phyloP scores from a whole-genome alignment of 129 eudicot genomes.

The sunflower (Helianthus annuus) region DNA sequence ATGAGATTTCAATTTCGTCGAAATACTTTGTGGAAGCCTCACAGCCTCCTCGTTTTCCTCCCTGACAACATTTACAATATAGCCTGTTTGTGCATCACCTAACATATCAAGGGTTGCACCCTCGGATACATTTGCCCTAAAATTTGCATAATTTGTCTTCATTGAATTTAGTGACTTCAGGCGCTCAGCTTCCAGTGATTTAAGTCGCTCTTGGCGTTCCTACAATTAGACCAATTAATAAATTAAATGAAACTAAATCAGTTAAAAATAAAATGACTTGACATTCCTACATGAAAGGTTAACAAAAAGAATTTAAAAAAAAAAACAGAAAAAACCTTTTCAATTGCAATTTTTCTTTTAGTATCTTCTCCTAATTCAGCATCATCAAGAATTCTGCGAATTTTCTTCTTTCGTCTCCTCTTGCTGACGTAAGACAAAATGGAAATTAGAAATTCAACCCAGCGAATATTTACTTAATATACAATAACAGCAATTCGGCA shows the following conservation, averaged over 20 bases:
- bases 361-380: slow-evolving; percentile 98
- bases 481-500: neutral
- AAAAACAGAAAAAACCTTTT: slow-evolving; percentile 62
- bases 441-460: neutral
- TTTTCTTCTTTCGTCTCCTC: slow-evolving; percentile 72
- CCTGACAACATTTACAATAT: slow-evolving; percentile 90
- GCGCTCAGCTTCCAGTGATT: slow-evolving; percentile 73
- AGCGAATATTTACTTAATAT: slow-evolving; percentile 1
- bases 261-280: neutral
- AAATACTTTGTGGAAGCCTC: slow-evolving; percentile 89
- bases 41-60: slow-evolving; percentile 92
- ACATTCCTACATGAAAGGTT: neutral
- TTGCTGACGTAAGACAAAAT: slow-evolving; percentile 39
- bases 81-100: slow-evolving; percentile 80
- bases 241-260: neutral
- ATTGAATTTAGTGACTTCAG: slow-evolving; percentile 54
- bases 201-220: slow-evolving; percentile 98
- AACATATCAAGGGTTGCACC: slow-evolving; percentile 63
- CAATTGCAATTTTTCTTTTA: slow-evolving; percentile 88
- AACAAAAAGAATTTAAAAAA: neutral
- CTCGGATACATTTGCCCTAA: slow-evolving; percentile 47
- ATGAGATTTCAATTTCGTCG: slow-evolving; percentile 77
- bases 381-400: slow-evolving; percentile 94
- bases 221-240: slow-evolving; percentile 19
- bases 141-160: slow-evolving; percentile 39